phyloP scores from a whole-genome alignment of 2,329 filamentous ascomycete genomes.

The Claviceps africana region DNA sequence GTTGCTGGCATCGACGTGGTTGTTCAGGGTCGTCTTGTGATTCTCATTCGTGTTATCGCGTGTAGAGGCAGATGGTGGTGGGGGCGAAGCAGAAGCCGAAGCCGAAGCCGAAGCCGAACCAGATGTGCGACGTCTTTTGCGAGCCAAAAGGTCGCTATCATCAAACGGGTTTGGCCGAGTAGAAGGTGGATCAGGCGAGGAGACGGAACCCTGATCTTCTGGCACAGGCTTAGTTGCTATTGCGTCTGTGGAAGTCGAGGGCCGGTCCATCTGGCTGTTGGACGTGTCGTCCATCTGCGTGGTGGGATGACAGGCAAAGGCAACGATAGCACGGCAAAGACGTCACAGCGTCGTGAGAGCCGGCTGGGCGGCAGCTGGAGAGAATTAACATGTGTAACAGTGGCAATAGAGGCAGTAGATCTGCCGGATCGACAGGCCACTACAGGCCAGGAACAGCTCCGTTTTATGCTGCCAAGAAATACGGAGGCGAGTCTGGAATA shows the following conservation, averaged over 20 bases:
- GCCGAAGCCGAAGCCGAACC: conserved; percentile 34
- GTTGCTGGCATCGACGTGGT: conserved; percentile 13
- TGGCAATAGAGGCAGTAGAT: conserved; percentile 10
- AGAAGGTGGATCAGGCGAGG: conserved; percentile 47
- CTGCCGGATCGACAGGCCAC: background rate
- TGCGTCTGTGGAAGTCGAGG: conserved; percentile 33
- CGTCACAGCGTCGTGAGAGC: conserved; percentile 38
- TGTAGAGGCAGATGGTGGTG: conserved; percentile 31
- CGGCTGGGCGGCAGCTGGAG: conserved; percentile 37
- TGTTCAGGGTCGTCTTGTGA: background rate
- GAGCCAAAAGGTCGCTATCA: conserved; percentile 39
- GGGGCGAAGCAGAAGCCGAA: conserved; percentile 28
- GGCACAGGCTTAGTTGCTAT: conserved; percentile 34
- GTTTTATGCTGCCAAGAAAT: background rate
- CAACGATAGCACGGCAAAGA: conserved; percentile 23
- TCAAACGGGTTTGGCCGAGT: conserved; percentile 52
- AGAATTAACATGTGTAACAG: conserved; percentile 43
- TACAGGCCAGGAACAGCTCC: background rate
- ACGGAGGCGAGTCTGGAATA: background rate
- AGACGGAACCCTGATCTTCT: conserved; percentile 13
- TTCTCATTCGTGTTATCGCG: background rate
- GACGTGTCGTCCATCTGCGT: conserved; percentile 4
- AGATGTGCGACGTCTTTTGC: conserved; percentile 50
- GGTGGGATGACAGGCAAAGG: background rate
- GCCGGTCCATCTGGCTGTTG: conserved; percentile 36